A percentile compares a stretch with the other conserved stretches of the same genome.
phyloP scores from a whole-genome alignment of 1,284 basidiomycete species.

The Sporisorium scitamineum region DNA sequence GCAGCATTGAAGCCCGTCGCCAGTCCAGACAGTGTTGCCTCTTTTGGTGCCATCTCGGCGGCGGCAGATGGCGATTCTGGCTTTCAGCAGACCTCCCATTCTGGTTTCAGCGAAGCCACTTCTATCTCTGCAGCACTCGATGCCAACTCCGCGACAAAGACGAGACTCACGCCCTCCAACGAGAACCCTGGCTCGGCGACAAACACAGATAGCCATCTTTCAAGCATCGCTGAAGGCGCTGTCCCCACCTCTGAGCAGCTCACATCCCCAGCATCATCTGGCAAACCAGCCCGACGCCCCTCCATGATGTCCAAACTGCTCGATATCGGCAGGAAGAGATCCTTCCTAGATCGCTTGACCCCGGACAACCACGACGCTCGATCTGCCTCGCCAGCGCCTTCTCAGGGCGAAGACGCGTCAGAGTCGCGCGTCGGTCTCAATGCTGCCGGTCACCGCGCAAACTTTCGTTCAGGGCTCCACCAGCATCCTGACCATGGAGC shows the following conservation, averaged over 20 bases:
- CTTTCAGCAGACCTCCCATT: constrained; percentile 11
- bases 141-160: neutral
- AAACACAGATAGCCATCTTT: constrained; percentile 17
- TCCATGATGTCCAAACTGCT: constrained; percentile 51
- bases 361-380: constrained; percentile 18
- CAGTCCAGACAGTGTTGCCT: constrained; percentile 35
- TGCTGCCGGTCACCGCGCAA: constrained; percentile 10
- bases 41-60: constrained; percentile 21
- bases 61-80: constrained; percentile 21
- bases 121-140: constrained; percentile 1
- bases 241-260: constrained; percentile 22
- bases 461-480: constrained; percentile 28
- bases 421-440: constrained; percentile 2
- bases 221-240: constrained; percentile 37
- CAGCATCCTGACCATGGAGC: constrained; percentile 19
- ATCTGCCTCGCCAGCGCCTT: constrained; percentile 12
- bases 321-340: constrained; percentile 43
- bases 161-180: constrained; percentile 3
- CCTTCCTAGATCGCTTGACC: constrained; percentile 35
- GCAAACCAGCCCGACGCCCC: constrained; percentile 29
- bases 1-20: constrained; percentile 17
- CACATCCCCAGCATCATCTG: constrained; percentile 6
- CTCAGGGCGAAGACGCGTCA: constrained; percentile 13
- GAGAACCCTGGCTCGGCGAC: constrained; percentile 12
- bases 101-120: constrained; percentile 17